Evolutionary conservation across 148 eudicot genomes (phyloP), one percentile per base, ranked within the genome.

Genomic region (Chenopodium quinoa): DNA sequence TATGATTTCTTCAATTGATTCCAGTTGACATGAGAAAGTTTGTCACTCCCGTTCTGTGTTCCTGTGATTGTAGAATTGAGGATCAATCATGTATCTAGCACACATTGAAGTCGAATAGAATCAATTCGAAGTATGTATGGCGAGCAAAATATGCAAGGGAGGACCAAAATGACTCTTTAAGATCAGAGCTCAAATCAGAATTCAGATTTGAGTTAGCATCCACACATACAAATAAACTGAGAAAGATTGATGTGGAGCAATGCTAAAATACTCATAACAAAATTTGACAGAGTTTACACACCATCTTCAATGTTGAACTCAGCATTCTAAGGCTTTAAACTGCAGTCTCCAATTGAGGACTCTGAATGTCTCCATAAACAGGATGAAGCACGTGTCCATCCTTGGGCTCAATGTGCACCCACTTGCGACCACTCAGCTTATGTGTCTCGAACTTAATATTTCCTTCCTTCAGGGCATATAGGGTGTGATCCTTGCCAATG

Each of bases 391-490:
- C 79, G 78, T 91, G 92, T 44, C 97, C 99, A 2, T 93, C 91
- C 89, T 92, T 92, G 76, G 97, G 97, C 85, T 88, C 97, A 54
- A 95, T 90, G 71, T 93, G 97, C 70, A 95, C 90, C 97, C 99
- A 93, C 78, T 93, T 92, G 76, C 97, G 95, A 16, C 92, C 92
- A 19, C 88, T 95, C 79, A 91, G 78, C 89, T 93, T 92, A 85
- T 92, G 88, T 40, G 80, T 88, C 81, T 95, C 99, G 73, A 95
- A 95, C 80, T 93, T 95, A 60, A 93, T 94, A 64, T 68, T 75
- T 0, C 99, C 99, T 87, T 87, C 98, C 85, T 92, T 96, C 47
- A 96, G 29, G 7, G 99, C 98, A 75, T 81, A 93, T 10, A 96
- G 83, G 0, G 99, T 96, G 85, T 96, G 98, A 79, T 96, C 98